Percentiles rank a stretch among this genome's conserved stretches.
Evolutionary conservation across 2,329 filamentous ascomycete genomes (phyloP).

Genomic region (Huntiella omanensis): DNA sequence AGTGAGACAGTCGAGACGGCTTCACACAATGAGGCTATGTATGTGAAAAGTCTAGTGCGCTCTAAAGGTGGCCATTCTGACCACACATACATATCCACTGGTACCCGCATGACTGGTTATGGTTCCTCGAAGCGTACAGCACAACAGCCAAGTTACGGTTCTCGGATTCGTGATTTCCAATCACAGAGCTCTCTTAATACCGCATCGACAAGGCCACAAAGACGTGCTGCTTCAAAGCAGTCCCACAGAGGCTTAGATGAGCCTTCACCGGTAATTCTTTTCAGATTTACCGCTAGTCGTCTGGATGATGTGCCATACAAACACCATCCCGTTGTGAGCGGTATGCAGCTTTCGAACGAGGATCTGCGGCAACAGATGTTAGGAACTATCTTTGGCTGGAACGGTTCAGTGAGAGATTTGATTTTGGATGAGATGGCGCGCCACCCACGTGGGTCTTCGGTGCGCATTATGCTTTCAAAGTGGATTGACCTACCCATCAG

Average conservation of each 20-base stretch:
- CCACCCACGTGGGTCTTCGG: conserved; percentile 54
- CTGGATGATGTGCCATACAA: conserved; percentile 71
- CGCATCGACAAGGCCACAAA: conserved; percentile 24
- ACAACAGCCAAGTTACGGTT: conserved; percentile 33
- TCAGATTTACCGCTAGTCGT: conserved; percentile 66
- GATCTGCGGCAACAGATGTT: conserved; percentile 82
- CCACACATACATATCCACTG: conserved; percentile 34
- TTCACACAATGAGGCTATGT: background rate
- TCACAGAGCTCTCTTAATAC: conserved; percentile 9
- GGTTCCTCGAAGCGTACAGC: conserved; percentile 14
- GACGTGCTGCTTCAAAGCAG: background rate
- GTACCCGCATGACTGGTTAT: background rate
- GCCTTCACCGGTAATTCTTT: conserved; percentile 48
- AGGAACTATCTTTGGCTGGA: conserved; percentile 86
- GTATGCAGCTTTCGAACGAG: conserved; percentile 48
- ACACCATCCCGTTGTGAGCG: conserved; percentile 39
- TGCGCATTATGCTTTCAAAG: conserved; percentile 66
- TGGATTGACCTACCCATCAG: conserved; percentile 72
- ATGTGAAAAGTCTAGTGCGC: conserved; percentile 9
- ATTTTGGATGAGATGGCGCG: conserved; percentile 68
- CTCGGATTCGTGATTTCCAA: conserved; percentile 2
- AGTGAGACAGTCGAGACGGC: background rate
- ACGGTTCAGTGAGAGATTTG: conserved; percentile 61
- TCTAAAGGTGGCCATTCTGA: conserved; percentile 26
- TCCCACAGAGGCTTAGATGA: background rate